Conservation (phyloP, 2,329 filamentous ascomycete species). For the Dactylellina parvicollis region DNA sequence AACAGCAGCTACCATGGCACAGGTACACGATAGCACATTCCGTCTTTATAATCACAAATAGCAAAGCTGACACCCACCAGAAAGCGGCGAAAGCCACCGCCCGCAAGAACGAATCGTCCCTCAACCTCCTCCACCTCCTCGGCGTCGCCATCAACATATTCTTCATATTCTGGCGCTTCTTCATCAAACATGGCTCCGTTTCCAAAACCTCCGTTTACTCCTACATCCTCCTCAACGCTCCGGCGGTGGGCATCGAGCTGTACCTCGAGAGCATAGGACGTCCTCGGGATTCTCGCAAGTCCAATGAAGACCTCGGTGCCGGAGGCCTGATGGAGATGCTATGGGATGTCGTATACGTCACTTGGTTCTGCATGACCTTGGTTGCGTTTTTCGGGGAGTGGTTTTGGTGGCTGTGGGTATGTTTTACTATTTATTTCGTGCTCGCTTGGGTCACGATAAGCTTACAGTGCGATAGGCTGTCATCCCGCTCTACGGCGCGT, state of each 20-base stretch:
- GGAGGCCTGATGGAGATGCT: constrained; percentile 94
- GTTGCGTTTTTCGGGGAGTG: constrained; percentile 83
- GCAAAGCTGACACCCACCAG: constrained; percentile 33
- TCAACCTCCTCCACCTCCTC: constrained; percentile 83
- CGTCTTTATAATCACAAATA: background rate
- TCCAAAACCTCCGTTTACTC: constrained; percentile 64
- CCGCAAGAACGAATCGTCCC: constrained; percentile 77
- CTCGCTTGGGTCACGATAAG: background rate
- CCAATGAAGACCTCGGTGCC: constrained; percentile 87
- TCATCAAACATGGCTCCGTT: constrained; percentile 67
- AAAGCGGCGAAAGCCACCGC: constrained; percentile 68
- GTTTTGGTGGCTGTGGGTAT: constrained; percentile 73
- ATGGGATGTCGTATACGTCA: constrained; percentile 97
- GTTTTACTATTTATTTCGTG: constrained; percentile 11
- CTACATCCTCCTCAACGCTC: constrained; percentile 78
- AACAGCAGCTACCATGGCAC: constrained; percentile 32
- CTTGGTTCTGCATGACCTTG: constrained; percentile 79
- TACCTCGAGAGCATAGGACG: constrained; percentile 86
- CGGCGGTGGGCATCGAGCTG: constrained; percentile 81
- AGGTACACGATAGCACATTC: constrained; percentile 18
- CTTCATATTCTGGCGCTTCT: constrained; percentile 77
- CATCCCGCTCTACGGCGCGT: constrained; percentile 65
- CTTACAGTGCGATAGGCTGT: constrained; percentile 56
- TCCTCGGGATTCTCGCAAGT: constrained; percentile 67
- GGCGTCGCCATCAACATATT: constrained; percentile 75